A percentile compares a stretch with the other conserved stretches of the same genome.
Conservation (phyloP, 2,329 filamentous ascomycete genomes). For the Fusarium humuli region DNA sequence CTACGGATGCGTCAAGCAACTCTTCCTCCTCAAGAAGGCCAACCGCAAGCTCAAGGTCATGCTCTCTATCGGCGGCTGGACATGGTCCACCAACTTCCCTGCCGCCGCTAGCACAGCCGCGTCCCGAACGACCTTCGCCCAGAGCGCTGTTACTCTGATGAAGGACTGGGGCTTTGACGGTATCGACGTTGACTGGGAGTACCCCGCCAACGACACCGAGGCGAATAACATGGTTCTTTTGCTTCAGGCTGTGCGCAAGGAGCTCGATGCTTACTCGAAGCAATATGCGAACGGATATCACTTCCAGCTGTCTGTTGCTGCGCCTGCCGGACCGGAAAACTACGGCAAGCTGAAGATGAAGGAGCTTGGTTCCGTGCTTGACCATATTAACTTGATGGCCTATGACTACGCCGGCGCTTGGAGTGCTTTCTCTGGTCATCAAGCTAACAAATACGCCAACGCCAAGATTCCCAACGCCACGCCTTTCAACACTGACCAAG, state of each 20-base stretch:
- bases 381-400: constrained; percentile 74
- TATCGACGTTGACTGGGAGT: constrained; percentile 57
- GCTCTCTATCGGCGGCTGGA: constrained; percentile 85
- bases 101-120: constrained; percentile 70
- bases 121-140: constrained; percentile 73
- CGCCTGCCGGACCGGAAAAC: constrained; percentile 60
- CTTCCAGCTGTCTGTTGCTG: constrained; percentile 64
- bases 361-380: constrained; percentile 60
- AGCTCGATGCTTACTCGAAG: constrained; percentile 60
- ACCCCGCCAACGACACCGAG: constrained; percentile 51
- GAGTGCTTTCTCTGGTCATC: constrained; percentile 71
- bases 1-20: constrained; percentile 82
- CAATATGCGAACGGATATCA: constrained; percentile 55
- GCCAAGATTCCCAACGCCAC: constrained; percentile 66
- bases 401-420: constrained; percentile 81
- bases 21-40: constrained; percentile 78
- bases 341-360: constrained; percentile 61
- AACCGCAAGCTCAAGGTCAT: constrained; percentile 81
- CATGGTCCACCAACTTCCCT: constrained; percentile 79
- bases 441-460: constrained; percentile 75
- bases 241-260: constrained; percentile 55
- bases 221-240: constrained; percentile 57
- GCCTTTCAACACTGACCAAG: constrained; percentile 74
- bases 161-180: constrained; percentile 74
- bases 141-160: constrained; percentile 74